Evolutionary conservation across 768 basidiomycete species (phyloP).

Genomic region (Hortiboletus flavorubellus): DNA sequence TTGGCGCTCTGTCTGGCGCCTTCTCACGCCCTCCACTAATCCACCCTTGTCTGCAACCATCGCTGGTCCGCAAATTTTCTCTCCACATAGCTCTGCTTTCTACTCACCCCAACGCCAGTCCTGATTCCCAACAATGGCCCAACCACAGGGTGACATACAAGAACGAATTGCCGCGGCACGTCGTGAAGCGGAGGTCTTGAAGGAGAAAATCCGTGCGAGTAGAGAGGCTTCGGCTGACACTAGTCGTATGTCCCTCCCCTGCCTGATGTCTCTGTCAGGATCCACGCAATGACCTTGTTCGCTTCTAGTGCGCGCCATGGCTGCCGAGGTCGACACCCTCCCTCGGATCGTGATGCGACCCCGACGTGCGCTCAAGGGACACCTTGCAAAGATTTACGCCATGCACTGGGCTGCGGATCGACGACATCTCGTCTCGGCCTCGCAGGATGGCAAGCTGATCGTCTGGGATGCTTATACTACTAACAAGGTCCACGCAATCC

Average conservation of each 20-base stretch:
- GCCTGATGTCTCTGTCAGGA: conserved; percentile 1
- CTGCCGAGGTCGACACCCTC: conserved; percentile 91
- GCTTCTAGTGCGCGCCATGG: conserved; percentile 90
- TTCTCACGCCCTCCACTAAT: conserved; percentile 27
- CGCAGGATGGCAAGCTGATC: conserved; percentile 98
- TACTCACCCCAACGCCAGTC: neutral
- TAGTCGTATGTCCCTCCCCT: conserved; percentile 63
- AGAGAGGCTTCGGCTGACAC: conserved; percentile 98
- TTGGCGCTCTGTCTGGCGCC: conserved; percentile 9
- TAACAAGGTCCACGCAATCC: conserved; percentile 99
- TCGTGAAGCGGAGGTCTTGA: conserved; percentile 93
- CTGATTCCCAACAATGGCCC: conserved; percentile 52
- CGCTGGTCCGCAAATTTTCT: conserved; percentile 30
- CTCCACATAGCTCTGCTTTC: neutral
- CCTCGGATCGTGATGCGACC: conserved; percentile 97
- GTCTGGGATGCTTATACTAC: conserved; percentile 99
- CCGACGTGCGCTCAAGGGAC: conserved; percentile 90
- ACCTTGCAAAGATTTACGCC: conserved; percentile 99
- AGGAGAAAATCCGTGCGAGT: conserved; percentile 97
- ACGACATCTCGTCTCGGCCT: conserved; percentile 98
- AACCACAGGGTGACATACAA: conserved; percentile 80
- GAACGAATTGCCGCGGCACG: conserved; percentile 94
- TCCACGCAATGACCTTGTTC: conserved; percentile 14
- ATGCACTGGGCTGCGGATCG: conserved; percentile 99
- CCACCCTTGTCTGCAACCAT: conserved; percentile 28